Evolutionary conservation across 2,329 filamentous ascomycete species (phyloP).

Genomic region (Tolypocladium amazonense): DNA sequence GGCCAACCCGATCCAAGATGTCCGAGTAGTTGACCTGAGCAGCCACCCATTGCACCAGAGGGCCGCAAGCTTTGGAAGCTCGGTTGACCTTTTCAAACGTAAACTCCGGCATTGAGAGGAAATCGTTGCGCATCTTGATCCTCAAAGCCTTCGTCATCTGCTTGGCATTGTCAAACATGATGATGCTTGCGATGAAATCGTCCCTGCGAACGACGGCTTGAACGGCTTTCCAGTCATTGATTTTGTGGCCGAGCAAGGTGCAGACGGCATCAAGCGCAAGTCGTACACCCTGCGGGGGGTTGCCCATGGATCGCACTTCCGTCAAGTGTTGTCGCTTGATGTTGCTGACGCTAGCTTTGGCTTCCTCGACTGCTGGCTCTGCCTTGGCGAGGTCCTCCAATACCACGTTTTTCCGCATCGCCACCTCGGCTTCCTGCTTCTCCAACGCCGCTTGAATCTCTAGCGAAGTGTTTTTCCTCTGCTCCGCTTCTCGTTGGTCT

Average conservation of each 20-base stretch:
- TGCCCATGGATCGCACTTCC: constrained; percentile 94
- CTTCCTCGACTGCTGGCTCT: constrained; percentile 86
- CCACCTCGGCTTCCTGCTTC: constrained; percentile 82
- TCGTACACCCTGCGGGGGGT: constrained; percentile 81
- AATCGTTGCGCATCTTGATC: constrained; percentile 85
- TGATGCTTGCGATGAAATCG: constrained; percentile 96
- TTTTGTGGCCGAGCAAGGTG: constrained; percentile 82
- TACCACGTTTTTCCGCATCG: constrained; percentile 72
- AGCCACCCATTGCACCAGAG: constrained; percentile 91
- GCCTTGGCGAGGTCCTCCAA: constrained; percentile 79
- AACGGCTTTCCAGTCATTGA: constrained; percentile 84
- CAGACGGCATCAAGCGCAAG: constrained; percentile 94
- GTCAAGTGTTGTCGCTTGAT: constrained; percentile 97
- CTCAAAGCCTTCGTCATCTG: constrained; percentile 82
- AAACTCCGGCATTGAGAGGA: constrained; percentile 86
- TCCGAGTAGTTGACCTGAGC: constrained; percentile 98
- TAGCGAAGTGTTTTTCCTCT: constrained; percentile 76
- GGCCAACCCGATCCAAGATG: constrained; percentile 88
- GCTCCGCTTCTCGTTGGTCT: constrained; percentile 88
- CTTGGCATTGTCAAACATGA: constrained; percentile 90
- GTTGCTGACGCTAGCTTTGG: constrained; percentile 92
- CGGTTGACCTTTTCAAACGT: constrained; percentile 94
- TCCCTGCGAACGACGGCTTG: constrained; percentile 81
- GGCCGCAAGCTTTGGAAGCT: constrained; percentile 92
- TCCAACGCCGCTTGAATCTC: constrained; percentile 83